A percentile compares a stretch with the other conserved stretches of the same genome.
Evolutionary conservation across 2,329 filamentous ascomycete species (phyloP).

Genomic region (Magnaporthiopsis incrustans): DNA sequence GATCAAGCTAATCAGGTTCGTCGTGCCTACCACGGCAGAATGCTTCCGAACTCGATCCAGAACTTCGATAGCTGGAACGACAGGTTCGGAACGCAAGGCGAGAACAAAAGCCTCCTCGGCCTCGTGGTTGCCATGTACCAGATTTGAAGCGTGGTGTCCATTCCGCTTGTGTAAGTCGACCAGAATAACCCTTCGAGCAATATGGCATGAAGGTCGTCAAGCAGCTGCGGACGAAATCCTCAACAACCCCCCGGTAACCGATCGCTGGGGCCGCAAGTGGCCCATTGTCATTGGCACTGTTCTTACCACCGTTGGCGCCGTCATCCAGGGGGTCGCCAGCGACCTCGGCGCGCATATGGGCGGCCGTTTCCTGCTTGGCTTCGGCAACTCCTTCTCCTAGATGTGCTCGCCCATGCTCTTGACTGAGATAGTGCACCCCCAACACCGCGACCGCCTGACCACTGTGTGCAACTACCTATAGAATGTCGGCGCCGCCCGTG

Average conservation of each 20-base stretch:
- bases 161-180: constrained; percentile 43
- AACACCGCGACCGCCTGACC: constrained; percentile 10
- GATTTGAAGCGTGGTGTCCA: constrained; percentile 47
- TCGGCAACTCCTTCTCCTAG: constrained; percentile 14
- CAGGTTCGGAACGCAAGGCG: constrained; percentile 31
- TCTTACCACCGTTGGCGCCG: constrained; percentile 38
- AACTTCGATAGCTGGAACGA: constrained; percentile 35
- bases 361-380: constrained; percentile 18
- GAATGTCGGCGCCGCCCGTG: constrained; percentile 12
- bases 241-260: neutral
- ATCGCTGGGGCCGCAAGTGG: constrained; percentile 3
- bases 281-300: constrained; percentile 4
- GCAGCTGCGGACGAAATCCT: neutral
- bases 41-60: constrained; percentile 36
- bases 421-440: constrained; percentile 12
- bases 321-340: constrained; percentile 42
- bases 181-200: neutral
- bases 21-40: constrained; percentile 19
- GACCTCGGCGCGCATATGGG: constrained; percentile 16
- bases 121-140: constrained; percentile 52
- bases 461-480: constrained; percentile 7
- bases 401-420: constrained; percentile 13
- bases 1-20: constrained; percentile 5
- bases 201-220: neutral
- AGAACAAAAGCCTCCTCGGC: constrained; percentile 26